phyloP scores from a whole-genome alignment of 2,329 filamentous ascomycete genomes.

The Ceratocystis diversiconidia region DNA sequence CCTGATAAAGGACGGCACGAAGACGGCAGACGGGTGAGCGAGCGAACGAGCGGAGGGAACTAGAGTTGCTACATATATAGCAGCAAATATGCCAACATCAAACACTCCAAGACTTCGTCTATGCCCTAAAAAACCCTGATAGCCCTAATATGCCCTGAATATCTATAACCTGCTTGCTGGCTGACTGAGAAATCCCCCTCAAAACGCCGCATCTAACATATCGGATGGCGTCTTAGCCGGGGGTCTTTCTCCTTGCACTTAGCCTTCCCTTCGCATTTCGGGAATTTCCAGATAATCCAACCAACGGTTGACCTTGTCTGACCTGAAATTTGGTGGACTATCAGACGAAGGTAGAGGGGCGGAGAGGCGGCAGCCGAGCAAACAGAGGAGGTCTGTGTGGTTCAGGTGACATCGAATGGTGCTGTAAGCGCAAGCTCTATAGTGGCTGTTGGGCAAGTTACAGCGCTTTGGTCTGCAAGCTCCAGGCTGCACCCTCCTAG shows the following conservation, averaged over 20 bases:
- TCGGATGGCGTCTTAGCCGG: constrained; percentile 2
- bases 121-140: not conserved
- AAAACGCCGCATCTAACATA: not conserved
- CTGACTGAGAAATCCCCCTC: not conserved
- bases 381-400: not conserved
- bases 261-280: not conserved
- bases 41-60: not conserved
- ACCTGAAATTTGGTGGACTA: not conserved
- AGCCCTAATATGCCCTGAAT: not conserved
- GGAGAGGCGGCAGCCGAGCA: not conserved
- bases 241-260: not conserved
- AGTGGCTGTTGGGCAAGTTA: not conserved
- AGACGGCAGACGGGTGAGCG: not conserved
- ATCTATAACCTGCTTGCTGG: not conserved
- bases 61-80: not conserved
- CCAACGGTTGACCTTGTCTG: not conserved
- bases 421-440: not conserved
- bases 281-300: not conserved
- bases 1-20: not conserved
- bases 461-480: not conserved
- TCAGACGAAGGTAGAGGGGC: not conserved
- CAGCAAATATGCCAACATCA: not conserved
- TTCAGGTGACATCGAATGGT: not conserved
- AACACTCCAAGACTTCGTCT: not conserved
- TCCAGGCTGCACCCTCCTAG: not conserved